Conservation (phyloP, 768 basidiomycete species). For the Rhodocollybia butyracea region DNA sequence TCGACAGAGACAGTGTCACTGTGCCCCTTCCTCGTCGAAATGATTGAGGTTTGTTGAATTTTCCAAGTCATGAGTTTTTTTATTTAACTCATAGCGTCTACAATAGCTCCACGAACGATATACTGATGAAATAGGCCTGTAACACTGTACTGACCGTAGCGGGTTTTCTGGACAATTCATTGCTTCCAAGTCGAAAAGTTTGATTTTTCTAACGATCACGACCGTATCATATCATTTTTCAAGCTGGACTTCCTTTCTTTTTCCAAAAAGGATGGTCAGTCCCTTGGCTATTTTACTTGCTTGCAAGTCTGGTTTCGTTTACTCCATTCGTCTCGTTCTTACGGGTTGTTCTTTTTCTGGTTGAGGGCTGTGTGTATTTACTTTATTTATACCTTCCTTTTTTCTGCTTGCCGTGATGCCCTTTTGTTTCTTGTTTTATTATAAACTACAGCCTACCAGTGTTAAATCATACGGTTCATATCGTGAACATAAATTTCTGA, state of each 20-base stretch:
- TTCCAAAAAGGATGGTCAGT: neutral
- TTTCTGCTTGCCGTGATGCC: neutral
- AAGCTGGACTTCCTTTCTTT: neutral
- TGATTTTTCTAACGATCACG: too few relatives aligned
- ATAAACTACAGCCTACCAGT: neutral
- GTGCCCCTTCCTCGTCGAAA: conserved; percentile 20
- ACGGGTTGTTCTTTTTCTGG: conserved; percentile 3
- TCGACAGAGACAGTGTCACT: conserved; percentile 49
- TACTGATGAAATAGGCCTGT: neutral
- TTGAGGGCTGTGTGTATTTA: conserved; percentile 8
- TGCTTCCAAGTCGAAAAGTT: neutral
- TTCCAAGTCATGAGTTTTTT: neutral
- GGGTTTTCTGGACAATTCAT: conserved; percentile 6
- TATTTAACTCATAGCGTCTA: neutral
- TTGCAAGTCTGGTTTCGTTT: conserved; percentile 1
- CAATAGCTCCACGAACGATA: neutral
- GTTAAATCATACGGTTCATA: neutral
- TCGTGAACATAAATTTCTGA: too few relatives aligned
- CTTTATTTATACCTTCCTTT: conserved; percentile 9
- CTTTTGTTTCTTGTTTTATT: neutral
- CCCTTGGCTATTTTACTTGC: conserved; percentile 6
- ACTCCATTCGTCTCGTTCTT: neutral
- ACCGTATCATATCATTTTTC: neutral
- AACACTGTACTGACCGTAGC: conserved; percentile 7
- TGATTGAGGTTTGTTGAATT: conserved; percentile 5